Base-by-base conservation (phyloP, 768 basidiomycete genomes). In the Hygrocybe punicea region DNA sequence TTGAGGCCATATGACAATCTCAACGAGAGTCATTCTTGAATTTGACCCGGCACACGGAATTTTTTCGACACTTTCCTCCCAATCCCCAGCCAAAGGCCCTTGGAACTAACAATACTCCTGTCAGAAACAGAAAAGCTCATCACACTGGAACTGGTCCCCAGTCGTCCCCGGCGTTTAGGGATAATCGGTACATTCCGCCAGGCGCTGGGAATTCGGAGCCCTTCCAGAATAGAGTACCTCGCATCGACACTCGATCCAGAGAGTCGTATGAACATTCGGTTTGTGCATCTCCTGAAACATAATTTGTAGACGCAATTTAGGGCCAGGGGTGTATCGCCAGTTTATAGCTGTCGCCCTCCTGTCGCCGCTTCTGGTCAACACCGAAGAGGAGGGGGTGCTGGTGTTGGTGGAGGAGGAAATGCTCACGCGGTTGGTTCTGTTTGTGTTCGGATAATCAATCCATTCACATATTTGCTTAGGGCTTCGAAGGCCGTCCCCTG, bases 91-190 rank as follows among this genome's bases (percentile, higher is more conserved):
- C 59, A 3, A 57, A 58, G 48, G 49, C 64, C 9, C 73, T 73
- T 50, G 73, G 73, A 2, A 69, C 73, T 0, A 77, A 78, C 55
- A 73, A 66, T 39, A 65, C 75, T n/a, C 76, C 76, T 1, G 73
- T 77, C 17, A 71, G 73, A 13, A 65, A 48, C 49, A 67, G 67
- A 25, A 68, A 69, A 51, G 52, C 57, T 33, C 51, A 39, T 36
- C 59, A 53, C 6, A 24, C 45, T 17, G 60, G 50, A 8, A 46
- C 36, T 47, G 60, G 53, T 52, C 51, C 56, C 14, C 50, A 58
- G 25, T 44, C 50, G 16, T 24, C 39, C 17, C 25, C 46, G 24
- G 11, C 25, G 7, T 11, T 23, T 25, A 36, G 34, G 45, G 42
- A 24, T 50, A 49, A 35, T 21, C 51, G 52, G 3, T 47, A 48